phyloP scores from a whole-genome alignment of 2,329 filamentous ascomycete species.

The Pestalotiopsis sp. region DNA sequence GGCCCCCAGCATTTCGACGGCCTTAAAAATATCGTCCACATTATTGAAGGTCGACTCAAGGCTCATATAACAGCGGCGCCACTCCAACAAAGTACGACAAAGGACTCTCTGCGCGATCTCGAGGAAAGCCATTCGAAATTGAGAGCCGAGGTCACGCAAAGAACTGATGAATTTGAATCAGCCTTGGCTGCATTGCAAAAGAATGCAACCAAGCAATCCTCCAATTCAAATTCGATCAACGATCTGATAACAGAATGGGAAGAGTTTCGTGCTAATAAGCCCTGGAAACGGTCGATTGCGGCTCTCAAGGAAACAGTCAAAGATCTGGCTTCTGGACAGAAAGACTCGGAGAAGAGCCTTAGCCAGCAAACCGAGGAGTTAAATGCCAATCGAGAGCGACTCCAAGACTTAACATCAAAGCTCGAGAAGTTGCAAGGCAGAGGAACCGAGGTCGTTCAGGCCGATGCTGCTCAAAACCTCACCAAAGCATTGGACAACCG shows the following conservation, averaged over 20 bases:
- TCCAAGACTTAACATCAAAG: background rate
- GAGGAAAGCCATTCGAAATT: background rate
- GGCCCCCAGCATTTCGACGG: background rate
- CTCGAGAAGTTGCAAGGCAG: background rate
- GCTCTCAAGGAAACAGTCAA: background rate
- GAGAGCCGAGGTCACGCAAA: background rate
- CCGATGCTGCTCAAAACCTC: background rate
- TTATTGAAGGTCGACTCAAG: background rate
- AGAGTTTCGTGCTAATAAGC: background rate
- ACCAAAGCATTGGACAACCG: background rate
- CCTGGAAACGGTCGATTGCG: background rate
- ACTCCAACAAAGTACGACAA: background rate
- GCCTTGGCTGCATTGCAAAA: background rate
- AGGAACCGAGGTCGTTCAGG: background rate
- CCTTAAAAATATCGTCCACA: background rate
- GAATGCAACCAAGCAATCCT: background rate
- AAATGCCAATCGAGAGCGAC: background rate
- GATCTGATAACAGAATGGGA: background rate
- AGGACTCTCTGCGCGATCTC: background rate
- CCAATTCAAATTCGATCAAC: background rate
- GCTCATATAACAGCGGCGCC: background rate
- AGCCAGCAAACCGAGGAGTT: background rate
- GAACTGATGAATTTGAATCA: constrained; percentile 1
- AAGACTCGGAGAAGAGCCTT: background rate
- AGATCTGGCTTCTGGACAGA: background rate